phyloP scores from a whole-genome alignment of 2,329 filamentous ascomycete genomes.

The Fusarium domesticum region DNA sequence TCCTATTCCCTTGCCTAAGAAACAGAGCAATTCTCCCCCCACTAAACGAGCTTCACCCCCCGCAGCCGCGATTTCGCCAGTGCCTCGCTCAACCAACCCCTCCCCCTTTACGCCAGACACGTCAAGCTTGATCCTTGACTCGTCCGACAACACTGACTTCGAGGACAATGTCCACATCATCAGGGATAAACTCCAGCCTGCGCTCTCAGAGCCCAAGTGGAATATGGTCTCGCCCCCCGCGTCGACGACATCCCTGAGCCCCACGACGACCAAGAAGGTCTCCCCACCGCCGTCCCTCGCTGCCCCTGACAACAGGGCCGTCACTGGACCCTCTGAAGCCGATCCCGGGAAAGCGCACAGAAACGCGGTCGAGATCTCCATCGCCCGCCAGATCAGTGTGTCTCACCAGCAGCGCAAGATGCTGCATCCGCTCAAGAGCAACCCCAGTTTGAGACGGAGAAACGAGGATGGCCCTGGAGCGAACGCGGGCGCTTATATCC shows the following conservation, averaged over 20 bases:
- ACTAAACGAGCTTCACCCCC: slow-evolving; percentile 14
- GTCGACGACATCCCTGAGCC: slow-evolving; percentile 28
- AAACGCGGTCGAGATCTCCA: slow-evolving; percentile 62
- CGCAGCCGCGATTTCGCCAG: slow-evolving; percentile 5
- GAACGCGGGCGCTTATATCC: slow-evolving; percentile 13
- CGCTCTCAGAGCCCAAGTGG: slow-evolving; percentile 44
- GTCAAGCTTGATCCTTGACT: slow-evolving; percentile 39
- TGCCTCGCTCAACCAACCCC: slow-evolving; percentile 9
- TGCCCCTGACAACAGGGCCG: slow-evolving; percentile 26
- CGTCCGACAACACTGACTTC: slow-evolving; percentile 33
- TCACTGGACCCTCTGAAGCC: slow-evolving; percentile 11
- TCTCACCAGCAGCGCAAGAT: slow-evolving; percentile 60
- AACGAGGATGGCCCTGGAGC: slow-evolving; percentile 14
- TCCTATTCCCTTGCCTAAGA: slow-evolving; percentile 10
- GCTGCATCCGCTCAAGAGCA: slow-evolving; percentile 51
- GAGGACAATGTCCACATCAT: slow-evolving; percentile 28
- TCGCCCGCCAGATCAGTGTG: slow-evolving; percentile 65
- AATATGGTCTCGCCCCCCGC: slow-evolving; percentile 45
- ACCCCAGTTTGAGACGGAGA: slow-evolving; percentile 22
- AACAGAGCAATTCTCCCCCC: slow-evolving; percentile 1
- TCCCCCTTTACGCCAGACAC: slow-evolving; percentile 22
- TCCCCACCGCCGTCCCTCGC: slow-evolving; percentile 16
- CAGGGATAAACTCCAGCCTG: slow-evolving; percentile 35
- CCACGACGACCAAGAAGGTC: slow-evolving; percentile 10
- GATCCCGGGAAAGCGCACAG: slow-evolving; percentile 39